Evolutionary conservation across 2,329 filamentous ascomycete species (phyloP), one percentile per base, ranked within the genome.

Genomic region (Xylariales sp.): DNA sequence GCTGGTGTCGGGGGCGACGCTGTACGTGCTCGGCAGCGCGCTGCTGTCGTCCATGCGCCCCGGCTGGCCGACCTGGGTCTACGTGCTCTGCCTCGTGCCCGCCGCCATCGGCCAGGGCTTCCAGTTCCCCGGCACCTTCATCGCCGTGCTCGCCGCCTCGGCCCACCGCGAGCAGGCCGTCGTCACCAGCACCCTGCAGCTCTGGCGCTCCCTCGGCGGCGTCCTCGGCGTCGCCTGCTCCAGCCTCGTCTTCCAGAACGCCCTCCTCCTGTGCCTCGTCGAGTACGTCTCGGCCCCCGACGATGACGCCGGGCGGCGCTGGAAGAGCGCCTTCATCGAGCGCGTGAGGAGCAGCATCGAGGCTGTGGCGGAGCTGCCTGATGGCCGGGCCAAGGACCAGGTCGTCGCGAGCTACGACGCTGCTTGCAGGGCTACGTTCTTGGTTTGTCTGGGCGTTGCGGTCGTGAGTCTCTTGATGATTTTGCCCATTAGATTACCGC

Each of bases 161-260:
- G 78, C 83, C 5, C 88, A 90, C 74, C 75, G 81, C 5, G 88
- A 91, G 34, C 89, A 91, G 77, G 90, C 90, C 14, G 89, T 91
- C 48, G 88, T 89, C 12, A 92, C 91, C 1, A 89, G 86, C 61
- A 93, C 91, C 0, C 81, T 94, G 68, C 86, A 91, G 18, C 81
- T 94, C 18, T 93, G 90, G 88, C 86, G 92, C 62, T 89, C 87
- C 65, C 79, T 94, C 5, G 92, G 92, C 6, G 86, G 85, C 64
- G 91, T 94, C 0, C 84, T 94, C 75, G 92, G 92, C n/a, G 87
- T 94, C 52, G 89, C 91, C 0, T 81, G 86, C 60, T 91, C 89
- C 71, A 92, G 90, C 75, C 84, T 93, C 65, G 87, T 93, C 7
- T 81, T 94, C 69, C 92, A 95, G 80, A 93, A 93, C 74, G 84